Percentiles rank a stretch among this genome's conserved stretches.
Evolutionary conservation across 768 basidiomycete genomes (phyloP).

Genomic region (Leccinum subgranulosum): DNA sequence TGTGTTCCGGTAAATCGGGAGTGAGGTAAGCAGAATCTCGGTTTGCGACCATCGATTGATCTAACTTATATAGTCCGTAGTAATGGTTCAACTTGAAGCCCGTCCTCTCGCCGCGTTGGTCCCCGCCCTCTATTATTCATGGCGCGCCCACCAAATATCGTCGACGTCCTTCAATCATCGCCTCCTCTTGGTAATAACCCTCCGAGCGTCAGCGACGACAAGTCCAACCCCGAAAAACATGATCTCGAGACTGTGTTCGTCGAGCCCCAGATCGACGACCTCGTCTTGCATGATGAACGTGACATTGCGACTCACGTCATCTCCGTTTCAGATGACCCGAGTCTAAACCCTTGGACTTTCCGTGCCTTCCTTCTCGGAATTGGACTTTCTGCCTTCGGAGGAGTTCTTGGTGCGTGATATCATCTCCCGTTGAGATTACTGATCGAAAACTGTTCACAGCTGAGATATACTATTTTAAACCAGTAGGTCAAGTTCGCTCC

Average conservation of each 20-base stretch:
- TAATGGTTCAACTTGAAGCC: neutral
- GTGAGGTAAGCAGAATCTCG: neutral
- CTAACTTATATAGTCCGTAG: constrained; percentile 3
- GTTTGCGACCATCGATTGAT: neutral
- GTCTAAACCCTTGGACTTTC: constrained; percentile 35
- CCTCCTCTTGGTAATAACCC: neutral
- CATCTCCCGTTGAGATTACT: neutral
- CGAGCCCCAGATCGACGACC: constrained; percentile 12
- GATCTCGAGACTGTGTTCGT: constrained; percentile 32
- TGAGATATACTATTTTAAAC: constrained; percentile 63
- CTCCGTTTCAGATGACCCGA: constrained; percentile 32
- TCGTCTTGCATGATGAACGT: constrained; percentile 39
- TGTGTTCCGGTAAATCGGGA: neutral
- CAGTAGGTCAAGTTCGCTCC: constrained; percentile 29
- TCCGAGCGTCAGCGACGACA: constrained; percentile 17
- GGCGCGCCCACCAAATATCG: constrained; percentile 1
- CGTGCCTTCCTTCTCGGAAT: constrained; percentile 53
- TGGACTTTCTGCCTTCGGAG: constrained; percentile 50
- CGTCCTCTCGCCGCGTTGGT: neutral
- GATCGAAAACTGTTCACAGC: constrained; percentile 31
- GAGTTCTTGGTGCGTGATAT: constrained; percentile 42
- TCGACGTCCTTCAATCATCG: constrained; percentile 1
- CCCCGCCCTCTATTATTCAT: constrained; percentile 2
- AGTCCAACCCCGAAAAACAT: constrained; percentile 25
- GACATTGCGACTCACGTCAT: constrained; percentile 50